Evolutionary conservation across 2,329 filamentous ascomycete genomes (phyloP), one percentile per base, ranked within the genome.

Genomic region (Colletotrichum phormii): DNA sequence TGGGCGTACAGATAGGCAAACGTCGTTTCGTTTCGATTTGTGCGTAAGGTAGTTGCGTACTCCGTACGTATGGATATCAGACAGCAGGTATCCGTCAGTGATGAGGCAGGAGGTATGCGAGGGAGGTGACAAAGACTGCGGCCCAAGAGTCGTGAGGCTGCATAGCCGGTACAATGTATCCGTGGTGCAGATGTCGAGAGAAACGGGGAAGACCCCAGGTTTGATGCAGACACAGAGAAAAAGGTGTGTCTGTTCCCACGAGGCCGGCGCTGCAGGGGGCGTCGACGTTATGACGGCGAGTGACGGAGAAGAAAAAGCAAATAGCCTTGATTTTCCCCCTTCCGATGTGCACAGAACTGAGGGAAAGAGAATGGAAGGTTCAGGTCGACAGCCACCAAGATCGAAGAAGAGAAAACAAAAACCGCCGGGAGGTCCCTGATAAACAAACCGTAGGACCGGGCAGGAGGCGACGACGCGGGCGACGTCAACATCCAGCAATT

Each of bases 181-280:
- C 8, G 29, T 35, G 18, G 24, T 22, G 57, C 11, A 61, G 33
- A 24, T 35, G 42, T 24, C 31, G 42, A 60, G 26, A 60, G 37
- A 42, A 67, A 61, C 49, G 60, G n/a, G 60, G 42, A n/a, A 31
- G 37, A 33, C 29, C 66, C 53, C 35, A 26, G 15, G 22, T 42
- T 29, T 13, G 46, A 37, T 54, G 58, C 46, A 67, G 69, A 42
- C 37, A 18, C 37, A 42, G 37, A 42, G 37, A 3, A 57, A 33
- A 13, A 53, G 53, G 26, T 24, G 51, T 67, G 64, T 69, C 54
- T 60, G 59, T 58, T 66, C 37, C 70, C 66, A 72, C 70, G 60
- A 70, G 70, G 55, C 31, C 59, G 60, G 60, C 29, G 60, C 60
- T 72, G 60, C 66, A 72, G 60, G 18, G 42, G 31, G 18, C 22